These are phyloP conservation scores for Senna siamea DNA, from an alignment of 306 rosid genomes.

Conservation along the genomic window DNA sequence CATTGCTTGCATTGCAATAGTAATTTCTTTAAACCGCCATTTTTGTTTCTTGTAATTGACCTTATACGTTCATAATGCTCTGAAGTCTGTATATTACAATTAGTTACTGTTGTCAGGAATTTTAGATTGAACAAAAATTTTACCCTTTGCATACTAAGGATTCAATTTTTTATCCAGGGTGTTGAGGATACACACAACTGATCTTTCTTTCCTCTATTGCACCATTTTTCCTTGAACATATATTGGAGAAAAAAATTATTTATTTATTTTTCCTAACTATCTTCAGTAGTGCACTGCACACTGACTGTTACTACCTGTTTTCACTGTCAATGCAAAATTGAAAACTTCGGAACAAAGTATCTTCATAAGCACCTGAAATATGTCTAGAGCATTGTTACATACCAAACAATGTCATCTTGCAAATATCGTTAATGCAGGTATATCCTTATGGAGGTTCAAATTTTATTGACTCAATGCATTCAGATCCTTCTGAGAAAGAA, in stretches of 20 bases:
- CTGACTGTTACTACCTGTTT: slow-evolving; percentile 24
- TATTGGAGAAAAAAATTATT: not conserved
- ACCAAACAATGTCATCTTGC: slow-evolving; percentile 12
- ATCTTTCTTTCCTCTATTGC: not conserved
- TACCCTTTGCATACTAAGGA: not conserved
- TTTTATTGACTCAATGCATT: slow-evolving; percentile 57
- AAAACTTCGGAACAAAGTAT: slow-evolving; percentile 23
- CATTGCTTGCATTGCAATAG: not conserved
- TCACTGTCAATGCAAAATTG: slow-evolving; percentile 11
- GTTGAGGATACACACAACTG: slow-evolving; percentile 2
- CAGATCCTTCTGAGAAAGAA: slow-evolving; percentile 82
- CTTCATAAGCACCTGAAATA: slow-evolving; percentile 23
- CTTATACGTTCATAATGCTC: not conserved
- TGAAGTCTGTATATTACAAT: not conserved
- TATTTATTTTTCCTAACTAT: not conserved
- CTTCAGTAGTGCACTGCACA: not conserved
- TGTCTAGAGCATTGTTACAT: slow-evolving; percentile 16
- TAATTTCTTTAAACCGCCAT: not conserved
- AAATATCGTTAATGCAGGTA: slow-evolving; percentile 64
- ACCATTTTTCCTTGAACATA: not conserved
- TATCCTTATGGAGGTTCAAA: slow-evolving; percentile 62
- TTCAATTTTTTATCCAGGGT: slow-evolving; percentile 7
- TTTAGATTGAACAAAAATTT: not conserved
- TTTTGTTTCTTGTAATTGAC: not conserved
- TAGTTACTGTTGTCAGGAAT: not conserved